Conservation (phyloP, 2,329 filamentous ascomycete species). For the Trichoderma sp. region DNA sequence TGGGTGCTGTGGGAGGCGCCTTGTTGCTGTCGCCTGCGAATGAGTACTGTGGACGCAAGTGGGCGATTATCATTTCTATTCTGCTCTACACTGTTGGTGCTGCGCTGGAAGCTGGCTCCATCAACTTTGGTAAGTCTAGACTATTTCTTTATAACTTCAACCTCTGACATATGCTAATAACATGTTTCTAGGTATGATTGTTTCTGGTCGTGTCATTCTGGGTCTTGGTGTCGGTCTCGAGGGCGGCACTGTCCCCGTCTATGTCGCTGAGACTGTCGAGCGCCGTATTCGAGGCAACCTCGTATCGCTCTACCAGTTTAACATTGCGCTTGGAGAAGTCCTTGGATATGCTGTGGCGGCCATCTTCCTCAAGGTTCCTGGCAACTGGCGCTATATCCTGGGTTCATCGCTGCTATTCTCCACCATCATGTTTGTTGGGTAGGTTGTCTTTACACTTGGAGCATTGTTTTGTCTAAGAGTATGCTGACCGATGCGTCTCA, state of each 20-base stretch:
- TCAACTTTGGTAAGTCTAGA: constrained; percentile 55
- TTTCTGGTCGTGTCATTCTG: constrained; percentile 65
- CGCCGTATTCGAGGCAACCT: constrained; percentile 66
- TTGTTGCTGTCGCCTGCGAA: constrained; percentile 65
- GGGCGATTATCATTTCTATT: constrained; percentile 67
- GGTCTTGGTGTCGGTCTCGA: constrained; percentile 71
- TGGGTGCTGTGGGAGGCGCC: constrained; percentile 69
- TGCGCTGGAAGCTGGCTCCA: constrained; percentile 64
- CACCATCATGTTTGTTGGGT: constrained; percentile 39
- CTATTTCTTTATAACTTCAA: not conserved
- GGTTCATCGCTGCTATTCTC: constrained; percentile 71
- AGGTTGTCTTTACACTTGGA: constrained; percentile 43
- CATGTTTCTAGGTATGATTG: constrained; percentile 56
- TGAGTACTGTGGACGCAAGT: constrained; percentile 64
- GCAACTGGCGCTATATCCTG: constrained; percentile 73
- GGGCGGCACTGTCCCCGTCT: constrained; percentile 71
- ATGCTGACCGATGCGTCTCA: not conserved
- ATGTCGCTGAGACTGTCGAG: constrained; percentile 71
- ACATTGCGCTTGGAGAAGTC: constrained; percentile 72
- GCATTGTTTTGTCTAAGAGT: not conserved
- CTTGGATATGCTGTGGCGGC: constrained; percentile 70
- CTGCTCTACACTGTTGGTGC: constrained; percentile 69
- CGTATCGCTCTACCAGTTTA: constrained; percentile 72
- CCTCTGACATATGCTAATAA: not conserved
- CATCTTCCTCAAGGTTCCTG: constrained; percentile 67